Percentiles rank a stretch among this genome's conserved stretches.
phyloP scores from a whole-genome alignment of 257 asterid genomes.

The Ilex asprella region DNA sequence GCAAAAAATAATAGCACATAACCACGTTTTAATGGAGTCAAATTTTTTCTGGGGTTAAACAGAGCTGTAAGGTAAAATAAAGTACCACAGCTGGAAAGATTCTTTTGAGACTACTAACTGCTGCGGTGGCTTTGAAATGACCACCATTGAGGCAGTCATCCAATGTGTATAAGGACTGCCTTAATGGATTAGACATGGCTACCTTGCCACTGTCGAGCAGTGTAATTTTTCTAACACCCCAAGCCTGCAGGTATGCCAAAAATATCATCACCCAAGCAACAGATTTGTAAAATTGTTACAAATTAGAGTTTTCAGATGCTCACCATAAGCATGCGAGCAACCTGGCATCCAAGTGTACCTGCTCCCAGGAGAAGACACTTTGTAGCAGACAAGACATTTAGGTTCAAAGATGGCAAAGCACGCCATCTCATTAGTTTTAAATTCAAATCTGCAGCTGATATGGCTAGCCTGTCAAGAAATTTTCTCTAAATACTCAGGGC shows the following conservation, averaged over 20 bases:
- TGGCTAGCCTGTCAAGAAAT: slow-evolving; percentile 56
- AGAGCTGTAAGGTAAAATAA: not conserved
- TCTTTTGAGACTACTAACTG: slow-evolving; percentile 63
- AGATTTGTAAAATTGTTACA: not conserved
- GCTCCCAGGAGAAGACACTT: slow-evolving; percentile 92
- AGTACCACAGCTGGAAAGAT: slow-evolving; percentile 87
- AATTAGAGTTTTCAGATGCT: slow-evolving; percentile 16
- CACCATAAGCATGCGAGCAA: slow-evolving; percentile 97
- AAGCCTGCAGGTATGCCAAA: slow-evolving; percentile 48
- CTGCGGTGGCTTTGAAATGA: slow-evolving; percentile 77
- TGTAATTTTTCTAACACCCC: slow-evolving; percentile 92
- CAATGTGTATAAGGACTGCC: slow-evolving; percentile 84
- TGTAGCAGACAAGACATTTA: slow-evolving; percentile 50
- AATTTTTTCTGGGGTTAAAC: not conserved
- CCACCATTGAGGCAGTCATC: slow-evolving; percentile 95
- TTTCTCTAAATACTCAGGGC: slow-evolving; percentile 14
- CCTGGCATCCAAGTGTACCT: slow-evolving; percentile 98
- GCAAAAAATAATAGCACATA: slow-evolving; percentile 7
- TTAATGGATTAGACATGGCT: slow-evolving; percentile 87
- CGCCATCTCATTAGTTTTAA: slow-evolving; percentile 97
- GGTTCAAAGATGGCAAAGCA: slow-evolving; percentile 75
- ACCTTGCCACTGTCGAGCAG: slow-evolving; percentile 87
- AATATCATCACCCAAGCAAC: not conserved
- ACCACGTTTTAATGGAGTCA: not conserved
- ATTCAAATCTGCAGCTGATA: slow-evolving; percentile 95